Evolutionary conservation across 2,329 filamentous ascomycete genomes (phyloP), one percentile per base, ranked within the genome.

Genomic region (Boeremia exigua): DNA sequence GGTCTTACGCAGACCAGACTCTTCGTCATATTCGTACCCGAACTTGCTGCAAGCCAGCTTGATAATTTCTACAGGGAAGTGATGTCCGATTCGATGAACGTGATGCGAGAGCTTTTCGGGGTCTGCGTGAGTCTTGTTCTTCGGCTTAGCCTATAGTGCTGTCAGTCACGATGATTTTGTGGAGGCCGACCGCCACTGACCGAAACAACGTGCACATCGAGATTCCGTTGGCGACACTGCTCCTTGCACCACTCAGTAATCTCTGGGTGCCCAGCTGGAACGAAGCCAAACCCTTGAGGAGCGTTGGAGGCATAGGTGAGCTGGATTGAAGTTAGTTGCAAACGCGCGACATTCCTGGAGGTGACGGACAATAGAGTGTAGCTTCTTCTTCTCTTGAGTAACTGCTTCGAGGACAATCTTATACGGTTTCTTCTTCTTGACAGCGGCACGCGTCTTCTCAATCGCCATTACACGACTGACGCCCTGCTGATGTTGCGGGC

Each of bases 41-140:
- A 86, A 68, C 76, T 82, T 67, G 68, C 77, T 70, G 73, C 84
- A 86, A 32, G 84, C 83, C 54, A 82, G 76, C 38, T 82, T 80
- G 34, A 88, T 82, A 54, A 87, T 79, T n/a, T 81, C 75, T 54
- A 81, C 81, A 6, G 84, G 84, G 58, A 88, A 88, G 67, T 88
- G 85, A 68, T 86, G 84, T 14, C 86, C 86, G 58, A 87, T 81
- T 36, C 85, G 80, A 62, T 86, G 81, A 44, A 87, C 81, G 67
- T 88, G 84, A 63, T 85, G 81, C 2, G 84, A 85, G 2, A 88
- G 73, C 56, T 81, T 79, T 48, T 82, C 80, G 11, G 77, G 80
- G 44, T 80, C 73, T 56, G 77, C 73, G 63, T 82, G 79, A 27
- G 78, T 81, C 40, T 79, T 82, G 56, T 80, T 83, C 78, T 82